Evolutionary conservation across 2,329 filamentous ascomycete species (phyloP).

Genomic region (Zasmidium citrigriseum): DNA sequence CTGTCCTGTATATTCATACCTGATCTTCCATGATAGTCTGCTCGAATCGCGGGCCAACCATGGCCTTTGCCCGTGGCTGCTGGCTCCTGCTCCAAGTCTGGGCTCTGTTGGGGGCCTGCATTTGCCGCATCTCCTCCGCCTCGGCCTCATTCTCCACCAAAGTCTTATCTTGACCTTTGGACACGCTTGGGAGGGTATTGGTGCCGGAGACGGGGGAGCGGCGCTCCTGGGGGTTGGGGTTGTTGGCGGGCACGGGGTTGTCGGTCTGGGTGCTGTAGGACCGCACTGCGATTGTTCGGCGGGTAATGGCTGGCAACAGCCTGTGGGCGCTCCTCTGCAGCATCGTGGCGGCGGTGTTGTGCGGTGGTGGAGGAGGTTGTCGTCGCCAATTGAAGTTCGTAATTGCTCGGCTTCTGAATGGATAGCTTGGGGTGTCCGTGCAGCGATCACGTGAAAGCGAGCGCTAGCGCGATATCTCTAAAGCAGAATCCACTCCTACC

Average conservation of each 20-base stretch:
- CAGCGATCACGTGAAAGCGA: neutral
- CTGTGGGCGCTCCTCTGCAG: slow-evolving; percentile 28
- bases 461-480: neutral
- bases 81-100: slow-evolving; percentile 85
- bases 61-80: slow-evolving; percentile 75
- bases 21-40: slow-evolving; percentile 92
- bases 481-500: too few relatives aligned
- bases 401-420: neutral
- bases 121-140: slow-evolving; percentile 58
- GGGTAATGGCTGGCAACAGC: slow-evolving; percentile 25
- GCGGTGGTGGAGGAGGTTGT: neutral
- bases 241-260: slow-evolving; percentile 62
- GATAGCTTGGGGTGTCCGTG: neutral
- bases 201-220: slow-evolving; percentile 56
- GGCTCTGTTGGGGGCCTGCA: slow-evolving; percentile 84
- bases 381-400: too few relatives aligned
- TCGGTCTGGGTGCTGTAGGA: slow-evolving; percentile 33
- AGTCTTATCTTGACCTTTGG: slow-evolving; percentile 51
- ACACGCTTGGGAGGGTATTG: slow-evolving; percentile 59
- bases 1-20: slow-evolving; percentile 52
- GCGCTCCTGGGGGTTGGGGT: slow-evolving; percentile 55
- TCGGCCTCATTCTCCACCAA: slow-evolving; percentile 58
- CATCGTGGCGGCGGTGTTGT: slow-evolving; percentile 20
- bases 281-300: slow-evolving; percentile 13
- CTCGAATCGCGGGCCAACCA: slow-evolving; percentile 94